Evolutionary conservation across 1,284 basidiomycete genomes (phyloP), one percentile per base, ranked within the genome.

Genomic region (Fomes fomentarius): DNA sequence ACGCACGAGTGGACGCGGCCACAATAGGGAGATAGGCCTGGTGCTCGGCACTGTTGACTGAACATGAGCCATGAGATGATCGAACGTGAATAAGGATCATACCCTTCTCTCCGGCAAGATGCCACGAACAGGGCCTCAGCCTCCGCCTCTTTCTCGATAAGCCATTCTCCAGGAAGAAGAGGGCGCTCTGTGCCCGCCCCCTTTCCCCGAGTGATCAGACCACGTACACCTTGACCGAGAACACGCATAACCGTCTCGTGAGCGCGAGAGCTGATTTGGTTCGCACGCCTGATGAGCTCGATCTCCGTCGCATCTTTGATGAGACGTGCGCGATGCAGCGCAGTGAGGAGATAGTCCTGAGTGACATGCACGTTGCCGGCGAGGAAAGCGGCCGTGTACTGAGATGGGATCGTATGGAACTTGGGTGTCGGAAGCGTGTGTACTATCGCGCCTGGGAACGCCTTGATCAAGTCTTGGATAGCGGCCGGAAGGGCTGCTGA

Each of bases 161-260:
- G 76, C 90, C 94, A 96, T 66, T 93, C 86, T 2, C 83, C 76
- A 1, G 84, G 84, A 4, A 94, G 70, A 4, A 82, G 73, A 1
- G 86, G 87, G 22, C 80, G 74, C 11, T 77, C 78, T 0, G 75
- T 79, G 6, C 75, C 75, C 22, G 78, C 75, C 4, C 73, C 78
- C 21, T 76, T 65, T 5, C 69, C 77, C 22, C 71, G 74, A 57
- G 71, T 70, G 41, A 85, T 79, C 53, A 76, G 76, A 37, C 76
- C 79, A 56, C 77, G 80, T 11, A 91, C 91, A 17, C 86, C 87
- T 42, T 80, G 75, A 2, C 93, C 93, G 5, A 96, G 79, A 11
- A 94, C 85, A n/a, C 91, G 80, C 93, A 96, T 96, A 42, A 96
- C 84, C 8, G 85, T 83, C 71, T 94, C 91, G 62, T 96, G 94